phyloP scores from a whole-genome alignment of 768 basidiomycete genomes.

The Phlegmacium glaucopus region DNA sequence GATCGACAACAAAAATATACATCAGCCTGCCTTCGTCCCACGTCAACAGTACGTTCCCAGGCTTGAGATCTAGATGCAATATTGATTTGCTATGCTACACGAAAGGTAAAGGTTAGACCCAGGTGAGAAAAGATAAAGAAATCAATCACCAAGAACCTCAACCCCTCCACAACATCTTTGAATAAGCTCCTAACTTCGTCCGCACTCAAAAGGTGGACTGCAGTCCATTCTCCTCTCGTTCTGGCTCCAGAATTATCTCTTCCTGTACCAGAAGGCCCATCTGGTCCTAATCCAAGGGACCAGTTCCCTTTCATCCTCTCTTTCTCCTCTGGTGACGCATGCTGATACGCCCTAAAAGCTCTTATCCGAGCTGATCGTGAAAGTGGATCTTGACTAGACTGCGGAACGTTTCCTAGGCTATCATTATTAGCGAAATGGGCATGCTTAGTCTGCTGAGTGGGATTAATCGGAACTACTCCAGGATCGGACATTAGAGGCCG shows the following conservation, averaged over 20 bases:
- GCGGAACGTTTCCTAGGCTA: constrained; percentile 4
- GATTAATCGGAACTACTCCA: constrained; percentile 5
- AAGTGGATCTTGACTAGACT: constrained; percentile 31
- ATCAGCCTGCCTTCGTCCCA: constrained; percentile 86
- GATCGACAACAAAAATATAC: constrained; percentile 36
- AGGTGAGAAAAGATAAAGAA: not conserved
- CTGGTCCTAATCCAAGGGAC: constrained; percentile 26
- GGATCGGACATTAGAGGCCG: constrained; percentile 4
- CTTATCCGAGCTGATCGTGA: constrained; percentile 71
- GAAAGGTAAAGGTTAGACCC: not conserved
- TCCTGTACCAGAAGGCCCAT: constrained; percentile 5
- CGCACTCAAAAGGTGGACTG: constrained; percentile 81
- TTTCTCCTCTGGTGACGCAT: constrained; percentile 59
- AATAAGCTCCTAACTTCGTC: constrained; percentile 83
- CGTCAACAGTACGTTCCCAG: constrained; percentile 89
- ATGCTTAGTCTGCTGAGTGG: constrained; percentile 6
- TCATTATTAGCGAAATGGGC: constrained; percentile 3
- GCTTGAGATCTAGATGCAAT: constrained; percentile 90
- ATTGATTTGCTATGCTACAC: constrained; percentile 78
- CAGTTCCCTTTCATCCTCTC: constrained; percentile 57
- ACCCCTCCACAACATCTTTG: constrained; percentile 79
- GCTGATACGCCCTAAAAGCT: constrained; percentile 69
- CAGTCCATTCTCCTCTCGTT: constrained; percentile 44
- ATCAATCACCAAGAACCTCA: constrained; percentile 74
- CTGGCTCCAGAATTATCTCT: constrained; percentile 21